phyloP scores from a whole-genome alignment of 306 rosid genomes.

The Cyclanthera cordifolia region DNA sequence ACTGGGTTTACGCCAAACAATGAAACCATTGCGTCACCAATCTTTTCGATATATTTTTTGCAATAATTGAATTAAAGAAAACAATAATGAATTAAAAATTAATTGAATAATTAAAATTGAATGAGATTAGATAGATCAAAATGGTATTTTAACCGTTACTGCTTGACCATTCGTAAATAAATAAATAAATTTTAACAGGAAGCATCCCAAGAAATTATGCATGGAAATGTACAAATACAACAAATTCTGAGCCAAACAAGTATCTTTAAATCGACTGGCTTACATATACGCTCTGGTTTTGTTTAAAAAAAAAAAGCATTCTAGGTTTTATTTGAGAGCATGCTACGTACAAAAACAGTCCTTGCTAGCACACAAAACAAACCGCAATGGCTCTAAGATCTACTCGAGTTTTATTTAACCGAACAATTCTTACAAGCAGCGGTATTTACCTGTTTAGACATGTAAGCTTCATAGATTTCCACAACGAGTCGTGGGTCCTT shows the following conservation, averaged over 20 bases:
- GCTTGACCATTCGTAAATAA: too few relatives aligned
- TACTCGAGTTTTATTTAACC: conserved; percentile 6
- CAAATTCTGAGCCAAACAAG: neutral
- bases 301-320: neutral
- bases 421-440: conserved; percentile 36
- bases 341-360: neutral
- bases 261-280: neutral
- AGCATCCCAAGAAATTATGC: neutral
- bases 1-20: too few relatives aligned
- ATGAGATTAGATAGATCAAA: too few relatives aligned
- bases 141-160: too few relatives aligned
- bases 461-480: conserved; percentile 66
- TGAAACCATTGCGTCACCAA: too few relatives aligned
- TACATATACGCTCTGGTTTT: neutral
- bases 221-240: neutral
- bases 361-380: neutral
- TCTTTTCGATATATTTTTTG: too few relatives aligned
- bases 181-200: too few relatives aligned
- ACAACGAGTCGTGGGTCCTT: conserved; percentile 63
- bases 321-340: neutral
- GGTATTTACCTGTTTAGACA: conserved; percentile 50
- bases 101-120: too few relatives aligned
- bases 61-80: too few relatives aligned
- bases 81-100: too few relatives aligned
- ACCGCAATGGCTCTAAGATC: neutral